Evolutionary conservation across 176 grass and related monocot species (phyloP).

Genomic region (Phragmites australis): DNA sequence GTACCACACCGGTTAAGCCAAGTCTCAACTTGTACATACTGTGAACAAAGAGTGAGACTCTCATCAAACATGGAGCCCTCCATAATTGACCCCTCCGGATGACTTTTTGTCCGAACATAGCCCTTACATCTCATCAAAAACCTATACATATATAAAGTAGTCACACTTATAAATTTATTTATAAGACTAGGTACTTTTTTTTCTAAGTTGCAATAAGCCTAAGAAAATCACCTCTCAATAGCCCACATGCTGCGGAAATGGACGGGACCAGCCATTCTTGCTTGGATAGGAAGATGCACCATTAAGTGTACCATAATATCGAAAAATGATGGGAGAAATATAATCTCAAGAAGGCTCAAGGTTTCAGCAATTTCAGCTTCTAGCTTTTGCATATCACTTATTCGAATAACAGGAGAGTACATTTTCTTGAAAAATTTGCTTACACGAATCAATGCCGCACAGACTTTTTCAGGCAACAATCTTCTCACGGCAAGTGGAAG

Average conservation of each 20-base stretch:
- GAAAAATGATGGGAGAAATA: background rate
- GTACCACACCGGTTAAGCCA: too few relatives aligned
- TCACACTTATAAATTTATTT: background rate
- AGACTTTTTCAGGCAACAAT: background rate
- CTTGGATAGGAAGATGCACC: background rate
- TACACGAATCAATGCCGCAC: background rate
- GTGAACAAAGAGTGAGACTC: too few relatives aligned
- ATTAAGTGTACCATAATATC: background rate
- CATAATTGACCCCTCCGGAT: too few relatives aligned
- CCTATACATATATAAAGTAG: background rate
- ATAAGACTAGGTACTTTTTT: background rate
- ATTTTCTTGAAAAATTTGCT: background rate
- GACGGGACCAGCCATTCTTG: background rate
- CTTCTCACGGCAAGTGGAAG: background rate
- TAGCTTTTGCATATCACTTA: background rate
- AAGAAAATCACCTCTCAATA: background rate
- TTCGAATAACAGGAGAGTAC: background rate
- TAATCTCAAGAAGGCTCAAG: background rate
- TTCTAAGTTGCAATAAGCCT: background rate
- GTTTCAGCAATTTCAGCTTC: slow-evolving; percentile 10
- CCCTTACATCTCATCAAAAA: too few relatives aligned
- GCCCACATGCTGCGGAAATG: background rate
- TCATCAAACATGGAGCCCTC: too few relatives aligned
- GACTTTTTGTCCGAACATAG: too few relatives aligned
- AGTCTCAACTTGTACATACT: too few relatives aligned